Evolutionary conservation across 306 rosid genomes (phyloP), one percentile per base, ranked within the genome.

Genomic region (Luffa acutangula): DNA sequence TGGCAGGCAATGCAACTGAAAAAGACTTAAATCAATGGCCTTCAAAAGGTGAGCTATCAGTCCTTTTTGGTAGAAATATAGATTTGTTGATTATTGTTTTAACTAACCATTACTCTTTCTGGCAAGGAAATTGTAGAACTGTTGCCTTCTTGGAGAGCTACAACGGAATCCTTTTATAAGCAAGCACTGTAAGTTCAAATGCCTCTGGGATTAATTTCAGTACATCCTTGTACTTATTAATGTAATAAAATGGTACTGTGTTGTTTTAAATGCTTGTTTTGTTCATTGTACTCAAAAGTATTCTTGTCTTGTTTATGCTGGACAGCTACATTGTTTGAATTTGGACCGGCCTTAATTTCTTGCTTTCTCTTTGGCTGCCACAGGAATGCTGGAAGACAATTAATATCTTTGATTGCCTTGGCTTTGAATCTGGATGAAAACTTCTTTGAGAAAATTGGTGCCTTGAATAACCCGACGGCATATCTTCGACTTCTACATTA

Each of bases 11-110:
- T 65, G 42, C 78, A 10, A 74, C 77, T 81, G 65, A 60, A 15
- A 69, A 2, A 67, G 36, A 76, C 65, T 84, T 90, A 48, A 94
- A 94, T 85, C 96, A 91, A 83, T 94, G 98, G 98, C 98, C 97
- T 79, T 81, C 91, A 57, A 64, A 85, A 80, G 98, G 97, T 94
- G 78, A 45, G 59, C 2, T 6, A 15, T 42, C 12, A 1, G 9
- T 33, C 10, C 2, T 62, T 49, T 4, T 41, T 13, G 54, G 25
- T 74, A 54, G 41, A 63, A 21, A 54, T 71, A 20, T 71, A 14
- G 7, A 71, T 45, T 46, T 33, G 58, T 81, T 60, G 51, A 46
- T 52, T 42, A 66, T 78, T 69, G 46, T 37, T 76, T 77, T 45
- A 36, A 33, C 9, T 54, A 75, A 75, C 46, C n/a, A 15, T 41